Conservation (phyloP, 345 rosid species). For the Linum tenue region DNA sequence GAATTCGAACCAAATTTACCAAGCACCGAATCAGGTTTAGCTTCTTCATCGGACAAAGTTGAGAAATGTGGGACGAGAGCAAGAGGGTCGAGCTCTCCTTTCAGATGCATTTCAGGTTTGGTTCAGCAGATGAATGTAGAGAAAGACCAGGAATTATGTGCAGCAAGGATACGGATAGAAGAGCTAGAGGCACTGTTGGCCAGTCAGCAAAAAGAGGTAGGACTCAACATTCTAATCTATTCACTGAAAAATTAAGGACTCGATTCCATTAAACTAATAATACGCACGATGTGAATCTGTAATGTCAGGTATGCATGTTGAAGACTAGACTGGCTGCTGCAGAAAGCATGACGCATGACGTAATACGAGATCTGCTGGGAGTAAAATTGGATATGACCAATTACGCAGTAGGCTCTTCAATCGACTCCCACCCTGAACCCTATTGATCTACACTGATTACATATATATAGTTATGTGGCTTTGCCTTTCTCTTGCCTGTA, state of each 20-base stretch:
- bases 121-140: conserved; percentile 80
- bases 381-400: conserved; percentile 77
- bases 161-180: conserved; percentile 50
- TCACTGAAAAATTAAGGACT: neutral
- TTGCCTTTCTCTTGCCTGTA: conserved; percentile 25
- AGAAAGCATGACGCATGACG: conserved; percentile 96
- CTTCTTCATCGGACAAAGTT: conserved; percentile 31
- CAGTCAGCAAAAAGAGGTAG: conserved; percentile 73
- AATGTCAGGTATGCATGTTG: conserved; percentile 53
- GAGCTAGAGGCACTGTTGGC: conserved; percentile 57
- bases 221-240: neutral
- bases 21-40: conserved; percentile 31
- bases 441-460: conserved; percentile 8
- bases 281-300: neutral
- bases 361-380: conserved; percentile 86
- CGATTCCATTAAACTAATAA: neutral
- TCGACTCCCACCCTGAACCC: neutral
- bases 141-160: conserved; percentile 71
- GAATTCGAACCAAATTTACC: conserved; percentile 48
- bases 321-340: conserved; percentile 78
- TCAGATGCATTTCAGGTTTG: conserved; percentile 78
- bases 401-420: conserved; percentile 58
- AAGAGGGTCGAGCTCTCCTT: conserved; percentile 91
- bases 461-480: neutral
- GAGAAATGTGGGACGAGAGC: conserved; percentile 47